Evolutionary conservation across 768 basidiomycete genomes (phyloP).

Genomic region (Chlorophyllum brunneum): DNA sequence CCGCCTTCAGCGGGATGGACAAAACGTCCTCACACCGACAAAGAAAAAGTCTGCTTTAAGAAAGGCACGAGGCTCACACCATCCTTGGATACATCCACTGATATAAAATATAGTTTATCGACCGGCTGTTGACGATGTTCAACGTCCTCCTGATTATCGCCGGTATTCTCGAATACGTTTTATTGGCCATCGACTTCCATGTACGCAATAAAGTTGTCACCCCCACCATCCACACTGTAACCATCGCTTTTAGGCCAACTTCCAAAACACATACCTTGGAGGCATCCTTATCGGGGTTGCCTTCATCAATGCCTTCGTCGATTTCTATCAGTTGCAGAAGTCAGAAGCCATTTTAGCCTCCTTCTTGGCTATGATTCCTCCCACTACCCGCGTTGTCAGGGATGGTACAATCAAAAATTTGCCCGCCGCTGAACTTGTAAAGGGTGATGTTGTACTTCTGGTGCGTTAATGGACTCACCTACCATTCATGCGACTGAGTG

Average conservation of each 20-base stretch:
- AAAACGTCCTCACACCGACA: conserved; percentile 62
- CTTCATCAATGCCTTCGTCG: conserved; percentile 67
- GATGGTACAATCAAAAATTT: conserved; percentile 51
- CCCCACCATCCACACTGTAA: conserved; percentile 12
- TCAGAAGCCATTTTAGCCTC: conserved; percentile 70
- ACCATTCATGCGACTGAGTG: neutral
- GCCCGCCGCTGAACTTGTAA: conserved; percentile 60
- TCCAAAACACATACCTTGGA: conserved; percentile 65
- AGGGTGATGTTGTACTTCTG: conserved; percentile 62
- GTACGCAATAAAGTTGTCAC: conserved; percentile 25
- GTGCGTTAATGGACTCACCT: conserved; percentile 28
- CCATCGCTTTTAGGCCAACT: conserved; percentile 40
- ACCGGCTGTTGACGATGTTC: conserved; percentile 60
- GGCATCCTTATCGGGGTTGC: conserved; percentile 66
- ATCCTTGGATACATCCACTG: neutral
- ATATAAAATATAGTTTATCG: conserved; percentile 46
- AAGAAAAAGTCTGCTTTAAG: conserved; percentile 62
- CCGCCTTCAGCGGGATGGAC: conserved; percentile 55
- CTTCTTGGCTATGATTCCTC: conserved; percentile 73
- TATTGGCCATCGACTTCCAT: conserved; percentile 60
- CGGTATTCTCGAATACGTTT: conserved; percentile 61
- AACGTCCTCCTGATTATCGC: conserved; percentile 66
- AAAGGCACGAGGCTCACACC: conserved; percentile 38
- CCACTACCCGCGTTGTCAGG: conserved; percentile 60
- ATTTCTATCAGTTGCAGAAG: conserved; percentile 71